A percentile compares a stretch with the other conserved stretches of the same genome.
phyloP scores from a whole-genome alignment of 163 green algal genomes.

The Scenedesmus sp. region DNA sequence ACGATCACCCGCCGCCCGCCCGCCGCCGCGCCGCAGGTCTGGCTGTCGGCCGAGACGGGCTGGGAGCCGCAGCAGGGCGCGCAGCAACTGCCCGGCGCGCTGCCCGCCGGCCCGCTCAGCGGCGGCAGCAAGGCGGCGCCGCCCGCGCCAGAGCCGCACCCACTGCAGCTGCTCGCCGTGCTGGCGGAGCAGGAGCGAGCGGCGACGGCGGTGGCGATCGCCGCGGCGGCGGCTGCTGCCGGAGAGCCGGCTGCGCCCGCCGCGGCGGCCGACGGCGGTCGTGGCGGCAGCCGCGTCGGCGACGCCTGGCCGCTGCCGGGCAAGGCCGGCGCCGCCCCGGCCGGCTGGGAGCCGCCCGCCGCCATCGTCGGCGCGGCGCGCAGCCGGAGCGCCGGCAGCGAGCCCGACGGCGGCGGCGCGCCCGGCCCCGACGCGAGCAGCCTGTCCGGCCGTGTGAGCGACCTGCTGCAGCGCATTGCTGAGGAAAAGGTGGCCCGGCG shows the following conservation, averaged over 20 bases:
- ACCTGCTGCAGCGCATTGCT: constrained; percentile 37
- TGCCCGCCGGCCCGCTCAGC: not conserved
- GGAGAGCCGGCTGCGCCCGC: not conserved
- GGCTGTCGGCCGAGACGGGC: constrained; percentile 25
- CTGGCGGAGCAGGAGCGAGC: not conserved
- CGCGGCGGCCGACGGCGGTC: not conserved
- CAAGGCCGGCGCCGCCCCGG: too few relatives aligned
- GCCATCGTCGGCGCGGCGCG: too few relatives aligned
- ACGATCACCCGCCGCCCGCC: too few relatives aligned
- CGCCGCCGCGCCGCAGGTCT: too few relatives aligned
- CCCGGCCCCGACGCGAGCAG: too few relatives aligned
- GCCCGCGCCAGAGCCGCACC: not conserved
- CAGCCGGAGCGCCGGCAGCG: too few relatives aligned
- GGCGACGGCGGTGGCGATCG: not conserved
- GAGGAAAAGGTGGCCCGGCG: constrained; percentile 29
- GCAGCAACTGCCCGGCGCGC: too few relatives aligned
- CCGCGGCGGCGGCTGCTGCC: not conserved
- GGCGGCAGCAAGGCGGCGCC: too few relatives aligned
- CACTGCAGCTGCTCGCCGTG: not conserved
- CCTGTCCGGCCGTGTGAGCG: constrained; percentile 23
- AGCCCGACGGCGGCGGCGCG: too few relatives aligned
- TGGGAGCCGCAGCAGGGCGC: constrained; percentile 35
- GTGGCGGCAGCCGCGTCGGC: not conserved
- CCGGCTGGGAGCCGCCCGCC: too few relatives aligned
- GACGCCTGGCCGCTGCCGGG: not conserved